phyloP scores from a whole-genome alignment of 768 basidiomycete species.

The Lactifluus pinguis region DNA sequence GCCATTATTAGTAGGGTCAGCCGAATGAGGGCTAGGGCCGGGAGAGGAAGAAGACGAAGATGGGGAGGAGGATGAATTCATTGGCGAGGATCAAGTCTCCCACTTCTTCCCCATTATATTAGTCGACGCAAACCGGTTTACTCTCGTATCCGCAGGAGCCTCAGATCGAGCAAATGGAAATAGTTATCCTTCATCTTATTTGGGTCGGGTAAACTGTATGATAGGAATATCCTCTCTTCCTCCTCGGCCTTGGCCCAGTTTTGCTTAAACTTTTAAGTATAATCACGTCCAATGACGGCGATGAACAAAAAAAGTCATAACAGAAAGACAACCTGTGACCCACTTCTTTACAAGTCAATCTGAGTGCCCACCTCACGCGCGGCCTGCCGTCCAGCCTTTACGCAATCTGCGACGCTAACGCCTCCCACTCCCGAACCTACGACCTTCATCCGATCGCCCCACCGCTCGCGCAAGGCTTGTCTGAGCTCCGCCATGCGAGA shows the following conservation, averaged over 20 bases:
- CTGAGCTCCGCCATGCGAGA: slow-evolving; percentile 56
- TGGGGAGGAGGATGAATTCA: background rate
- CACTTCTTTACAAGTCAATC: background rate
- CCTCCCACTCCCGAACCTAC: slow-evolving; percentile 83
- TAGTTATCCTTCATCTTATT: background rate
- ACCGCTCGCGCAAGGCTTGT: slow-evolving; percentile 30
- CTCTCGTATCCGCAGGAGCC: too few relatives aligned
- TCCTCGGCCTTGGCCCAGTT: too few relatives aligned
- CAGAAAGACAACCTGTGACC: background rate
- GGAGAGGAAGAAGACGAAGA: background rate
- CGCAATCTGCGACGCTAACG: slow-evolving; percentile 81
- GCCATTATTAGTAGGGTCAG: background rate
- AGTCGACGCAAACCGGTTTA: too few relatives aligned
- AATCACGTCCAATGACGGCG: too few relatives aligned
- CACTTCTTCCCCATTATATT: background rate
- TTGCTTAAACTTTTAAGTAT: too few relatives aligned
- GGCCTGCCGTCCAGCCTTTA: slow-evolving; percentile 58
- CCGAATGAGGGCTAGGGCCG: background rate
- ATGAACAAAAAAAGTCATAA: background rate
- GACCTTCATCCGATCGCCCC: slow-evolving; percentile 43
- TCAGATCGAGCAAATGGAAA: too few relatives aligned
- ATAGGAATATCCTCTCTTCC: too few relatives aligned
- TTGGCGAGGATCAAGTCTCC: background rate
- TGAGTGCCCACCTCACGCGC: slow-evolving; percentile 16
- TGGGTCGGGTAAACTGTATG: background rate